Conservation (phyloP, 2,329 filamentous ascomycete genomes). For the Lizonia empirigonia region DNA sequence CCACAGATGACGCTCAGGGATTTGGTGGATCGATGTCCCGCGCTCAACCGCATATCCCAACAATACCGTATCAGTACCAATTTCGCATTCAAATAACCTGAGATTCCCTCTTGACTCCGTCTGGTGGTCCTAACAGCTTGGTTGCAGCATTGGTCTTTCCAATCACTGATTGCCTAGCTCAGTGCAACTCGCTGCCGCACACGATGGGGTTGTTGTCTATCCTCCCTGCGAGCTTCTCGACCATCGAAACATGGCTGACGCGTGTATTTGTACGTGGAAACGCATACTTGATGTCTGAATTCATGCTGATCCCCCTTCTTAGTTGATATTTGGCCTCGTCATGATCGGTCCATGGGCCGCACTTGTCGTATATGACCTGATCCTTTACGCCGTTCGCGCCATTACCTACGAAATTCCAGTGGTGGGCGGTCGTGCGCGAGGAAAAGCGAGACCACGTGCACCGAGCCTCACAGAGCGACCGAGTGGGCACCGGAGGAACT, state of each 20-base stretch:
- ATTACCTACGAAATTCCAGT: constrained; percentile 64
- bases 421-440: constrained; percentile 65
- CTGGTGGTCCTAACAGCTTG: not conserved
- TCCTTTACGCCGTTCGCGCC: constrained; percentile 66
- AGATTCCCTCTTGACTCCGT: not conserved
- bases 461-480: constrained; percentile 66
- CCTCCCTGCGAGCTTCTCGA: constrained; percentile 62
- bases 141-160: not conserved
- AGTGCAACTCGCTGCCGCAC: not conserved
- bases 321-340: constrained; percentile 52
- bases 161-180: not conserved
- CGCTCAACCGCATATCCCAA: not conserved
- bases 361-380: constrained; percentile 67
- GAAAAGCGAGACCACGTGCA: constrained; percentile 64
- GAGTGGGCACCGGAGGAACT: constrained; percentile 54
- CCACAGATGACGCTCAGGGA: constrained; percentile 19
- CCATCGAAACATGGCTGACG: constrained; percentile 66
- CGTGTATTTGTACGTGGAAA: constrained; percentile 62
- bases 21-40: not conserved
- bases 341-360: constrained; percentile 66
- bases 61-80: constrained; percentile 4
- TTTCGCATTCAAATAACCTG: not conserved
- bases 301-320: not conserved
- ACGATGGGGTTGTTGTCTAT: constrained; percentile 70
- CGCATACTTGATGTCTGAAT: too few relatives aligned